These are phyloP conservation scores for Apiotrichum laibachii DNA, from an alignment of 1,284 basidiomycete species.

Conservation along the genomic window DNA sequence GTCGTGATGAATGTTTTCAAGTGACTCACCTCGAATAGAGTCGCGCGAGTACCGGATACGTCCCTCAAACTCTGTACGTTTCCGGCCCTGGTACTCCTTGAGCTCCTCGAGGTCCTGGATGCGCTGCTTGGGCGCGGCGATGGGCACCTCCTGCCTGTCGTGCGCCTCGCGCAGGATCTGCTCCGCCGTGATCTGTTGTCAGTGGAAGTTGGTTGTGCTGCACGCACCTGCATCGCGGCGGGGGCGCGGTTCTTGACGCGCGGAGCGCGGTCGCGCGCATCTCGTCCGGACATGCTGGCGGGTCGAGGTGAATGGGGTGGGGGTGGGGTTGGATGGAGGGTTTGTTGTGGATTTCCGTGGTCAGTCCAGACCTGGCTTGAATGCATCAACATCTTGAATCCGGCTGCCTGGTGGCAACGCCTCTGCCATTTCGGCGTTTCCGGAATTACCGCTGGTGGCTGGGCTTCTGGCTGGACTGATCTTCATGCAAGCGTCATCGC, in stretches of 20 bases:
- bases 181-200: conserved; percentile 83
- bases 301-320: conserved; percentile 1
- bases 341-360: conserved; percentile 1
- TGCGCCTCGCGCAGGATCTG: conserved; percentile 97
- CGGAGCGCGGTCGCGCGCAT: conserved; percentile 53
- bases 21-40: conserved; percentile 45
- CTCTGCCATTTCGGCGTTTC: conserved; percentile 4
- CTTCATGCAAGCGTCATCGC: neutral
- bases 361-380: neutral
- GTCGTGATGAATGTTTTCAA: neutral
- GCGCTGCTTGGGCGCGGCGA: conserved; percentile 86
- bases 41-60: conserved; percentile 80
- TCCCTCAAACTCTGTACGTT: conserved; percentile 95
- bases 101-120: conserved; percentile 98
- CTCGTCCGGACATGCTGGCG: conserved; percentile 41
- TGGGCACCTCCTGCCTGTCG: conserved; percentile 89
- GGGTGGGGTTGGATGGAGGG: neutral
- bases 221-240: conserved; percentile 76
- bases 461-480: neutral
- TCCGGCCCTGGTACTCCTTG: conserved; percentile 89
- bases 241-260: conserved; percentile 91
- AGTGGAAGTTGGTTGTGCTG: neutral
- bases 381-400: neutral
- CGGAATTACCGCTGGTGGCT: neutral
- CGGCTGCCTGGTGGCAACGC: conserved; percentile 8